Evolutionary conservation across 2,329 filamentous ascomycete species (phyloP).

Genomic region (Cercospora sp.): DNA sequence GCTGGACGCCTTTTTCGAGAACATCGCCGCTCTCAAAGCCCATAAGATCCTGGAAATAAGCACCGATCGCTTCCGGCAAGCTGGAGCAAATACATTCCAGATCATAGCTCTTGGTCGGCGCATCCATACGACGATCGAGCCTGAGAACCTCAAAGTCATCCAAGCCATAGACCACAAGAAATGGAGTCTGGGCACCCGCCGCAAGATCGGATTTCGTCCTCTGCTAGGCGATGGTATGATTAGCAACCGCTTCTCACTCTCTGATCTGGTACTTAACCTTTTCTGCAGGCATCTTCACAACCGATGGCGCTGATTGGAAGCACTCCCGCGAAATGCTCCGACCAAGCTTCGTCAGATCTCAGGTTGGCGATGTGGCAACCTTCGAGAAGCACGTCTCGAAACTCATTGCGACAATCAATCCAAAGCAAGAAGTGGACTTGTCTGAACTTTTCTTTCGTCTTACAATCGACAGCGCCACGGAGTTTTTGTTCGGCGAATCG

Average conservation of each 20-base stretch:
- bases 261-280: background rate
- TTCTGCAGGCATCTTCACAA: conserved; percentile 43
- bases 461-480: conserved; percentile 66
- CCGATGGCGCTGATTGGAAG: conserved; percentile 44
- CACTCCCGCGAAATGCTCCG: conserved; percentile 50
- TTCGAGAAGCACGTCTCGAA: conserved; percentile 62
- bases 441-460: conserved; percentile 64
- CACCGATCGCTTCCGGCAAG: conserved; percentile 37
- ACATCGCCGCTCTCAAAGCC: conserved; percentile 42
- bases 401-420: conserved; percentile 60
- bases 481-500: conserved; percentile 64
- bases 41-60: conserved; percentile 42
- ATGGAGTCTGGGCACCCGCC: conserved; percentile 42
- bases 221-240: conserved; percentile 47
- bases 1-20: conserved; percentile 49
- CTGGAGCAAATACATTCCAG: conserved; percentile 43
- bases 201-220: conserved; percentile 41
- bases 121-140: conserved; percentile 47
- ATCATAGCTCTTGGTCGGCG: conserved; percentile 35
- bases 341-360: conserved; percentile 55
- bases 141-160: conserved; percentile 51
- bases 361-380: conserved; percentile 55
- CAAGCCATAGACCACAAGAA: conserved; percentile 50
- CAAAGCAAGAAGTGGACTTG: conserved; percentile 57
- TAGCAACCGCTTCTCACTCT: background rate